These are phyloP conservation scores for Phaeosphaeria sp. DNA, from an alignment of 2,329 filamentous ascomycete species.

Conservation along the genomic window DNA sequence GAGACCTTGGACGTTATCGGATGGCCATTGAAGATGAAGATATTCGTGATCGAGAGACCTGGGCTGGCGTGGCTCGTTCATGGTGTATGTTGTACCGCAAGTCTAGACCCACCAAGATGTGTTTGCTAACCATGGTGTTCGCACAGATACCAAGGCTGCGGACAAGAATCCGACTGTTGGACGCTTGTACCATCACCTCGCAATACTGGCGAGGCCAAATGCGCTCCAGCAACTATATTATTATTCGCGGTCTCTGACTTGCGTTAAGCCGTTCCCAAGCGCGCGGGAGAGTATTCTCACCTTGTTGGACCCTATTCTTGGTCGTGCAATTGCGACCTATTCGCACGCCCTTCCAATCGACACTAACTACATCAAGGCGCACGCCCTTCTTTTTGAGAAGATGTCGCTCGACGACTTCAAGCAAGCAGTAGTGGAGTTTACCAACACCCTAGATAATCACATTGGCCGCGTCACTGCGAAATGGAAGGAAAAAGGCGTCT, in stretches of 20 bases:
- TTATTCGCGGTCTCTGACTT: constrained; percentile 74
- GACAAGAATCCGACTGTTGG: constrained; percentile 78
- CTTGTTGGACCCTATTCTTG: constrained; percentile 64
- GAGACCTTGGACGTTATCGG: constrained; percentile 81
- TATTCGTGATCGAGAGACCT: constrained; percentile 75
- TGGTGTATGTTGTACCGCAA: constrained; percentile 68
- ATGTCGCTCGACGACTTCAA: constrained; percentile 58
- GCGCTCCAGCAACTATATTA: constrained; percentile 74
- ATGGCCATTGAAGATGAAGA: constrained; percentile 94
- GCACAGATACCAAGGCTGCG: constrained; percentile 67
- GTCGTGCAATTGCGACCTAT: constrained; percentile 36
- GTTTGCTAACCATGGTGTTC: not conserved
- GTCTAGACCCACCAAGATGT: not conserved
- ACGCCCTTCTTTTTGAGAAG: constrained; percentile 69
- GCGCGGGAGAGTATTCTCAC: constrained; percentile 74
- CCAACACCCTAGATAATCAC: constrained; percentile 62
- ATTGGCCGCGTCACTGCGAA: constrained; percentile 60
- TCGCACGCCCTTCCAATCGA: constrained; percentile 58
- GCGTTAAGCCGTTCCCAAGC: constrained; percentile 70
- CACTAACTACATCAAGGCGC: constrained; percentile 66
- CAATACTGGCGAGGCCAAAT: constrained; percentile 76
- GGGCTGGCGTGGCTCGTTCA: constrained; percentile 78
- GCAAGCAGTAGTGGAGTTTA: constrained; percentile 57
- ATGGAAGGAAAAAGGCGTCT: constrained; percentile 66
- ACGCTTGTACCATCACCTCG: constrained; percentile 85